These are phyloP conservation scores for Entomortierella beljakovae DNA, from an alignment of 192 early-diverging fungal genomes.

Conservation along the genomic window DNA sequence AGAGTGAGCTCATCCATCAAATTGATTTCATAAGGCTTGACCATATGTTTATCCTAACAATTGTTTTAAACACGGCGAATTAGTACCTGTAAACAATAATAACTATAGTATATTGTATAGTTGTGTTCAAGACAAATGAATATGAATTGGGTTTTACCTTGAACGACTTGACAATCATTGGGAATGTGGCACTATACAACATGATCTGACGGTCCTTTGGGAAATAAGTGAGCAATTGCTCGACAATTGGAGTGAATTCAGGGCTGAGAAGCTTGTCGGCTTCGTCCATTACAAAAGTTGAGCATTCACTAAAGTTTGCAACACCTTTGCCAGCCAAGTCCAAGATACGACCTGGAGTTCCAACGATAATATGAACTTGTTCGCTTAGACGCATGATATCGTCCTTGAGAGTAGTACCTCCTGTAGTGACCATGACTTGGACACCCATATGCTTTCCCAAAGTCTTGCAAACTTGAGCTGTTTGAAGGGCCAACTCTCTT, in stretches of 20 bases:
- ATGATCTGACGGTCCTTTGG: constrained; percentile 93
- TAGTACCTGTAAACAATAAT: not conserved
- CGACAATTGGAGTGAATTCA: constrained; percentile 98
- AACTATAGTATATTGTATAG: not conserved
- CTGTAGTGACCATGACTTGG: constrained; percentile 99
- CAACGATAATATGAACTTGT: constrained; percentile 96
- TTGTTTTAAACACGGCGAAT: too few relatives aligned
- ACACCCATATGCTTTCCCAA: constrained; percentile 96
- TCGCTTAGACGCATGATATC: constrained; percentile 96
- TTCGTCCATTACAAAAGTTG: constrained; percentile 98
- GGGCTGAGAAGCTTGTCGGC: constrained; percentile 98
- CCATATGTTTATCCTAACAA: constrained; percentile 90
- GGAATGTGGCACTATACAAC: constrained; percentile 98
- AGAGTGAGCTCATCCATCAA: constrained; percentile 99
- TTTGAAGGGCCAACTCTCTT: constrained; percentile 97
- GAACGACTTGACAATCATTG: constrained; percentile 97
- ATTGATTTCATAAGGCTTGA: constrained; percentile 98
- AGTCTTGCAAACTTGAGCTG: constrained; percentile 98
- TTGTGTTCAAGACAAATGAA: too few relatives aligned
- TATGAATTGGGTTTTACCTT: constrained; percentile 73
- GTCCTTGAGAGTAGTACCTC: constrained; percentile 98
- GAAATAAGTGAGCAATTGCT: constrained; percentile 94
- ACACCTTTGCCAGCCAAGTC: constrained; percentile 97
- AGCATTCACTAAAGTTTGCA: constrained; percentile 89
- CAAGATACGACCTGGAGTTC: constrained; percentile 96